Evolutionary conservation across 2,329 filamentous ascomycete species (phyloP), one percentile per base, ranked within the genome.

Genomic region (Xylaria sp.): DNA sequence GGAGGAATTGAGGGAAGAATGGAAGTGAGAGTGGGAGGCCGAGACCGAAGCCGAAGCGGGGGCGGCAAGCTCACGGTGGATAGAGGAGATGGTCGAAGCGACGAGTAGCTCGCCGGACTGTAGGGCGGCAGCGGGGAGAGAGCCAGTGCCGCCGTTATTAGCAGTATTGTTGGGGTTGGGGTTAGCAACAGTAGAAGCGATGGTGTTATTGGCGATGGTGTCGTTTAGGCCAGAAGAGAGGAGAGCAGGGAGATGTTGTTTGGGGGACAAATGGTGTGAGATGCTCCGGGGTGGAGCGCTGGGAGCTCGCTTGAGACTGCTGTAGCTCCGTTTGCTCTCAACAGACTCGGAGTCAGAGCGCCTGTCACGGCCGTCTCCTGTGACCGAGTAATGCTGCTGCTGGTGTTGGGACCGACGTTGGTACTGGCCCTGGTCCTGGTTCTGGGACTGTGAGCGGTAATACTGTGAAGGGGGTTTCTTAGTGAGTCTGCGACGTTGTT

Each of bases 271-370:
- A 62, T 72, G 75, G 75, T 74, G 77, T 69, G 80, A 30, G 23
- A 30, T 62, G 63, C 66, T 66, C 42, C 13, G 10, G 57, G 61
- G 76, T 70, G 83, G 83, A 75, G 82, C 82, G 73, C 82, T 85
- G 66, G 84, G 83, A 71, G 82, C 79, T 72, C 83, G 80, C 72
- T 78, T 81, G 72, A 87, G 77, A 73, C 82, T 86, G 69, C 81
- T 80, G 66, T 83, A 85, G 80, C 83, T 87, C 74, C 80, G 80
- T 78, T 85, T 81, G 77, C 81, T 85, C 74, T 80, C 78, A 68
- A 86, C 75, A 66, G 81, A 84, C 69, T 77, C 77, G 74, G 79
- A 76, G 76, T 85, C 82, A 76, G 79, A 77, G 67, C 76, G 74
- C 75, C 77, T 75, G 76, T 83, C 80, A 42, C 11, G 8, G 76